Conservation (phyloP, 345 rosid species). For the Cardamine occulta region DNA sequence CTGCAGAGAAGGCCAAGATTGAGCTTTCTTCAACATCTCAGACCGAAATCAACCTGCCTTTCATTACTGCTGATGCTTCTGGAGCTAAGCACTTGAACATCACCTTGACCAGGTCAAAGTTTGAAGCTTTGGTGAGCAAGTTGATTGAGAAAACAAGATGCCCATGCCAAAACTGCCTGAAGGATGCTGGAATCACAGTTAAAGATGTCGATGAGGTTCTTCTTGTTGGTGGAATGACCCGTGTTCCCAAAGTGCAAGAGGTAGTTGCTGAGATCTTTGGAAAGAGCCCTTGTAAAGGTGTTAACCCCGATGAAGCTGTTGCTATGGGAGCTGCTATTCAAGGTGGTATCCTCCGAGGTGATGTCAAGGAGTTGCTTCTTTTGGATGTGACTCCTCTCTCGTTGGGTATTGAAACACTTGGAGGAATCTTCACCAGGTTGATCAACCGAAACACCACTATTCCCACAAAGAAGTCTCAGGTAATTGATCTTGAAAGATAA, state of each 20-base stretch:
- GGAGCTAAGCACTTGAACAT: constrained; percentile 58
- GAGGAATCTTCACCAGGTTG: constrained; percentile 58
- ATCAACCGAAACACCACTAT: constrained; percentile 60
- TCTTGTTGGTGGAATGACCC: constrained; percentile 61
- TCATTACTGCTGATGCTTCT: constrained; percentile 53
- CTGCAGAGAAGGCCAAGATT: constrained; percentile 56
- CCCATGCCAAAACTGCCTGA: constrained; percentile 52
- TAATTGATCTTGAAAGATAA: constrained; percentile 18
- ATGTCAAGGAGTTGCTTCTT: constrained; percentile 54
- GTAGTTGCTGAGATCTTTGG: constrained; percentile 52
- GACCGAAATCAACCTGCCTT: constrained; percentile 56
- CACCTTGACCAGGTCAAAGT: constrained; percentile 51
- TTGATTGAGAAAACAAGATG: constrained; percentile 49
- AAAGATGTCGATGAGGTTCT: constrained; percentile 52
- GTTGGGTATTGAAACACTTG: constrained; percentile 59
- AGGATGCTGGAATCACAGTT: constrained; percentile 51
- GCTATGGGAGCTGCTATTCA: constrained; percentile 60
- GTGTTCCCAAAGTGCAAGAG: constrained; percentile 59
- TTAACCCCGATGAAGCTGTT: constrained; percentile 56
- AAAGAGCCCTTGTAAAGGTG: constrained; percentile 54
- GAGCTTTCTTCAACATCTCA: constrained; percentile 56
- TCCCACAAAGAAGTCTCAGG: constrained; percentile 66
- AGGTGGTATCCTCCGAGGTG: constrained; percentile 57
- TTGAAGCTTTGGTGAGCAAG: constrained; percentile 45
- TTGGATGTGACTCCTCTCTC: constrained; percentile 56